Evolutionary conservation across 495 filamentous ascomycete genomes (phyloP).

Genomic region (Tuber melanosporum): DNA sequence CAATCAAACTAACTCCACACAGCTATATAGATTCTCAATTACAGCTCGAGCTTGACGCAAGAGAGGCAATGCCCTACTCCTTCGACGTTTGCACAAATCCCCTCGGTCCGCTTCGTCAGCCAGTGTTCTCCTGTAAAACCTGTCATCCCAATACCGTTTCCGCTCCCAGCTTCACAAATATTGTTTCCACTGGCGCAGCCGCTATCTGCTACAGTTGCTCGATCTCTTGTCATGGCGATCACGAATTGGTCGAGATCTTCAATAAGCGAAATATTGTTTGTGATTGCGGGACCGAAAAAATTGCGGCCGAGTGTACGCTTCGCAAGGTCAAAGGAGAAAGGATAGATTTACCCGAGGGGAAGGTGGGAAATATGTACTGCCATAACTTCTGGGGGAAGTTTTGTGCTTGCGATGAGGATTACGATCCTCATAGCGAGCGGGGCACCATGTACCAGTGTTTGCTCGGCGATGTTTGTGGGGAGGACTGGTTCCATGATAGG

Average conservation of each 20-base stretch:
- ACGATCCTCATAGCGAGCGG: constrained; percentile 77
- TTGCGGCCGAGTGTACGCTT: constrained; percentile 62
- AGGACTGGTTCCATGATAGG: constrained; percentile 98
- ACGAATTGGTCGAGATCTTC: constrained; percentile 92
- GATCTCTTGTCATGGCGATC: constrained; percentile 92
- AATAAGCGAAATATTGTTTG: constrained; percentile 90
- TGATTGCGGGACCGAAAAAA: constrained; percentile 85
- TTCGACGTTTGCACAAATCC: constrained; percentile 87
- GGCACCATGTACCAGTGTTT: constrained; percentile 99
- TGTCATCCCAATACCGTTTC: constrained; percentile 74
- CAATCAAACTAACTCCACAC: constrained; percentile 1
- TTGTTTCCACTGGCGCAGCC: constrained; percentile 47
- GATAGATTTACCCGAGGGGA: constrained; percentile 66
- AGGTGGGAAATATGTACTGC: constrained; percentile 76
- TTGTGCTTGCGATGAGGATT: constrained; percentile 81
- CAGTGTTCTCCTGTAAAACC: constrained; percentile 81
- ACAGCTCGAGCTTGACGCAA: constrained; percentile 85
- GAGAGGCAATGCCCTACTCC: constrained; percentile 88
- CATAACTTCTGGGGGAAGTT: constrained; percentile 91
- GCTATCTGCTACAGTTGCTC: constrained; percentile 95
- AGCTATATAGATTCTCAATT: constrained; percentile 88
- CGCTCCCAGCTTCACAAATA: constrained; percentile 19
- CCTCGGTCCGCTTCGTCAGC: constrained; percentile 79
- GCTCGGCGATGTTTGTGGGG: constrained; percentile 77
- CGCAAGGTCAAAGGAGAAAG: constrained; percentile 66